Conservation (phyloP, 2,329 filamentous ascomycete genomes). For the Colletotrichum incanum region DNA sequence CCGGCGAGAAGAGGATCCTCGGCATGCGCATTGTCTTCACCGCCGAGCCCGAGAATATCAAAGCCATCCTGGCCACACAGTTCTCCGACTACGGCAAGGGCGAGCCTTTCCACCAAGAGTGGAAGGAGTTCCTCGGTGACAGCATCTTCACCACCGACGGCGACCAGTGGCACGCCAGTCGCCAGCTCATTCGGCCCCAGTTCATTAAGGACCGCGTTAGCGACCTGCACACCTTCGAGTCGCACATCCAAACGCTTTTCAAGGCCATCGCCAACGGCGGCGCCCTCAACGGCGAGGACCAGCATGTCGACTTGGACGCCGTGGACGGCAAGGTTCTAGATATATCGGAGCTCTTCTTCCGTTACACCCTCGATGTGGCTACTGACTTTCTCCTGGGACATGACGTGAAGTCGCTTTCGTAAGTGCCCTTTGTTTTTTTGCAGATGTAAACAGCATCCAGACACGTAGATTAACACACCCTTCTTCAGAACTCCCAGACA, state of each 20-base stretch:
- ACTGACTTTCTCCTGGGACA: slow-evolving; percentile 90
- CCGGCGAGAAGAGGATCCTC: slow-evolving; percentile 71
- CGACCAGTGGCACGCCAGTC: slow-evolving; percentile 82
- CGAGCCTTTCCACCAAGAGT: slow-evolving; percentile 80
- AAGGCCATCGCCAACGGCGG: slow-evolving; percentile 74
- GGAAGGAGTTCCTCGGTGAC: slow-evolving; percentile 82
- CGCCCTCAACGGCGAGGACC: slow-evolving; percentile 71
- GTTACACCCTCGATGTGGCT: slow-evolving; percentile 87
- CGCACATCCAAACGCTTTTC: slow-evolving; percentile 83
- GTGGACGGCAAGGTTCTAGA: slow-evolving; percentile 77
- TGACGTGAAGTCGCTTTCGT: slow-evolving; percentile 77
- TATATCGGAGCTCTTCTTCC: slow-evolving; percentile 84
- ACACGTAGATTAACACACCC: slow-evolving; percentile 8
- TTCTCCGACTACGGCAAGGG: slow-evolving; percentile 91
- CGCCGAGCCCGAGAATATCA: slow-evolving; percentile 89
- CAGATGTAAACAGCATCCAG: background rate
- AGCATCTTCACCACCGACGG: slow-evolving; percentile 88
- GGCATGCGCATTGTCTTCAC: slow-evolving; percentile 80
- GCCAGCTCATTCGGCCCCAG: slow-evolving; percentile 88
- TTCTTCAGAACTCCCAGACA: slow-evolving; percentile 67
- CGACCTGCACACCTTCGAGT: slow-evolving; percentile 86
- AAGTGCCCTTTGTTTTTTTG: slow-evolving; percentile 42
- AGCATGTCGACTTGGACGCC: slow-evolving; percentile 75
- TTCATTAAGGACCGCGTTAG: slow-evolving; percentile 89
- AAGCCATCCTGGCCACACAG: slow-evolving; percentile 89